Evolutionary conservation across 805 yeast species (phyloP).

Genomic region (Saturnispora besseyi): DNA sequence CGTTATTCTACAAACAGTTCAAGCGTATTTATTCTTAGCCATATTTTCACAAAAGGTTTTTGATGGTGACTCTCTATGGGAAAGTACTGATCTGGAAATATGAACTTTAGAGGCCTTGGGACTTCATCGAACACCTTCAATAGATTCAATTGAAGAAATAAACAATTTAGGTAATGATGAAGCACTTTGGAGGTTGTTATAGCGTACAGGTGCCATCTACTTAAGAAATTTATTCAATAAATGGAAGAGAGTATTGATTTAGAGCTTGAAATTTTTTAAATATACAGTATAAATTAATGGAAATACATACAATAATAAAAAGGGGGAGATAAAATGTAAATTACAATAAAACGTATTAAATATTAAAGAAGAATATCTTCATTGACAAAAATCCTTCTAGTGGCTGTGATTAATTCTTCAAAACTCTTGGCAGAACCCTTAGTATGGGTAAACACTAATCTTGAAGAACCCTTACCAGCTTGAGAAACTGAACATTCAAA

Average conservation of each 20-base stretch:
- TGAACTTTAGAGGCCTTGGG: slow-evolving; percentile 27
- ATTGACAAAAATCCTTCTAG: slow-evolving; percentile 53
- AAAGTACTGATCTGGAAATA: slow-evolving; percentile 26
- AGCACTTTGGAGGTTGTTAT: slow-evolving; percentile 26
- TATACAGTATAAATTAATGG: not conserved
- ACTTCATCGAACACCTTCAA: slow-evolving; percentile 24
- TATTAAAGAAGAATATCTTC: slow-evolving; percentile 45
- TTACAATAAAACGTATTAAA: not conserved
- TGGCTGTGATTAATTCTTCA: slow-evolving; percentile 49
- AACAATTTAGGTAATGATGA: slow-evolving; percentile 7
- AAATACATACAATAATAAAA: not conserved
- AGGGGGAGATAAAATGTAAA: not conserved
- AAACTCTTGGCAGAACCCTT: slow-evolving; percentile 61
- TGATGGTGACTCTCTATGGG: slow-evolving; percentile 28
- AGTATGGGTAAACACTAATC: slow-evolving; percentile 48
- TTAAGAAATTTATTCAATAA: slow-evolving; percentile 23
- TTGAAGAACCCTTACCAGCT: slow-evolving; percentile 35
- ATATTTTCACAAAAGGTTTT: slow-evolving; percentile 30
- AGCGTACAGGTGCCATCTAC: slow-evolving; percentile 25
- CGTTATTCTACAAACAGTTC: slow-evolving; percentile 24
- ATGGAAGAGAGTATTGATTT: slow-evolving; percentile 18
- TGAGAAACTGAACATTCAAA: slow-evolving; percentile 46
- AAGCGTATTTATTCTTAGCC: slow-evolving; percentile 26
- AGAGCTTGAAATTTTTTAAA: not conserved
- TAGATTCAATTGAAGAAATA: slow-evolving; percentile 2